Evolutionary conservation across 2,329 filamentous ascomycete species (phyloP), one percentile per base, ranked within the genome.

Genomic region (Diaporthe citrichinensis): DNA sequence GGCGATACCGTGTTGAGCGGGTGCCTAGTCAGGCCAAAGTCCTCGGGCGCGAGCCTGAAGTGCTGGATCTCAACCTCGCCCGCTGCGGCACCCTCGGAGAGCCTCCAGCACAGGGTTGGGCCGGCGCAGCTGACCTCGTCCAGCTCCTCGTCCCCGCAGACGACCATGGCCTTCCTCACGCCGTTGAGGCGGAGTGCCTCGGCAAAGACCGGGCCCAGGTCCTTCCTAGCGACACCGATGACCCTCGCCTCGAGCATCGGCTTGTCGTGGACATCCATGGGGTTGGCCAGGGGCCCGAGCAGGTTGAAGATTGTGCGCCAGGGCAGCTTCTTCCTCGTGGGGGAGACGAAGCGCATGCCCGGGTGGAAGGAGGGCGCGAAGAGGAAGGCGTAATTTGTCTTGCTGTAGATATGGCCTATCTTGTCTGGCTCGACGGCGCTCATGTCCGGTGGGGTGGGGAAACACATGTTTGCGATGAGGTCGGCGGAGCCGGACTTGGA

Each of bases 221-320:
- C 94, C 81, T 93, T 91, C 77, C 97, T 92, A 23, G 96, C 96
- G 39, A 99, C 96, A 77, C 97, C 97, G n/a, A 99, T 91, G 75
- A 99, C 91, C 41, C 97, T 92, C 17, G 96, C 95, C 86, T 99
- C 97, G 76, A 99, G 91, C 49, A 91, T 87, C 7, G 80, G 74
- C 25, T 74, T 36, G 49, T 72, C 62, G 74, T 74, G 84, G 79
- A 92, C 91, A 81, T 98, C 94, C 25, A 98, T 90, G 0, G 97
- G 97, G 84, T 98, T 98, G 61, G 95, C 94, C 39, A 99, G 88
- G 0, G 97, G 97, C 0, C 97, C 97, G 68, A 99, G 90, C 23
- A 99, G 91, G 85, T 99, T 99, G 91, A 99, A 99, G 79, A 99
- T 96, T 2, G 97, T 99, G 80, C 97, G 92, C 89, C 97, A 96